Conservation (phyloP, 1,284 basidiomycete species). For the Puccinia coronata region DNA sequence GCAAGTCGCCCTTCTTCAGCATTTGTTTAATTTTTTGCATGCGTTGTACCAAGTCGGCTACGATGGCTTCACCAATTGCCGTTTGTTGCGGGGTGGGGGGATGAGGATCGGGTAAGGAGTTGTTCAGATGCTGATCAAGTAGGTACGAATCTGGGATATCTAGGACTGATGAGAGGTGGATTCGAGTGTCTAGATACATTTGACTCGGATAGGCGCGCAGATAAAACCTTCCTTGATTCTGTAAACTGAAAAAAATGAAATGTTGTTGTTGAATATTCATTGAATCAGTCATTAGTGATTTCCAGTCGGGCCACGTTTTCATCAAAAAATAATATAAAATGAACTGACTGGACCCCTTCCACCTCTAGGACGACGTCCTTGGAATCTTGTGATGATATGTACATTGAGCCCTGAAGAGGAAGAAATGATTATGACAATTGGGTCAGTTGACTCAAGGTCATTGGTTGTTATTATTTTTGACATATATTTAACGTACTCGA, state of each 20-base stretch:
- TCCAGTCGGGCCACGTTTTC: too few species aligned
- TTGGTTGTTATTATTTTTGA: too few species aligned
- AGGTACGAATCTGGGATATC: not conserved
- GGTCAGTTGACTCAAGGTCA: too few species aligned
- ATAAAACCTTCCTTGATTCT: conserved; percentile 19
- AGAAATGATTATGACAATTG: not conserved
- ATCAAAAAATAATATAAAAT: too few species aligned
- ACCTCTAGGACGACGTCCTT: conserved; percentile 25
- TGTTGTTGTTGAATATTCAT: too few species aligned
- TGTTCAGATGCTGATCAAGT: not conserved
- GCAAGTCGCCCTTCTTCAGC: conserved; percentile 30
- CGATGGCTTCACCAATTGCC: conserved; percentile 2
- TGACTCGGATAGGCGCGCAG: conserved; percentile 6
- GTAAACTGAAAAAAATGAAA: too few species aligned
- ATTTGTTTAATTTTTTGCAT: conserved; percentile 18
- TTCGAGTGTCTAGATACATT: conserved; percentile 32
- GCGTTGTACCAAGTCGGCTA: not conserved
- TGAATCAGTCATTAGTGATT: not conserved
- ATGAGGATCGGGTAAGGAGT: conserved; percentile 1
- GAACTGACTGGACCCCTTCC: conserved; percentile 30
- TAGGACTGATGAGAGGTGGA: conserved; percentile 24
- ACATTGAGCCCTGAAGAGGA: conserved; percentile 20
- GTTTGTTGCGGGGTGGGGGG: conserved; percentile 3
- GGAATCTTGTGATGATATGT: conserved; percentile 8
- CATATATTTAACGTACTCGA: conserved; percentile 13